Base-by-base conservation (phyloP, 805 yeast genomes). In the Millerago galiae region DNA sequence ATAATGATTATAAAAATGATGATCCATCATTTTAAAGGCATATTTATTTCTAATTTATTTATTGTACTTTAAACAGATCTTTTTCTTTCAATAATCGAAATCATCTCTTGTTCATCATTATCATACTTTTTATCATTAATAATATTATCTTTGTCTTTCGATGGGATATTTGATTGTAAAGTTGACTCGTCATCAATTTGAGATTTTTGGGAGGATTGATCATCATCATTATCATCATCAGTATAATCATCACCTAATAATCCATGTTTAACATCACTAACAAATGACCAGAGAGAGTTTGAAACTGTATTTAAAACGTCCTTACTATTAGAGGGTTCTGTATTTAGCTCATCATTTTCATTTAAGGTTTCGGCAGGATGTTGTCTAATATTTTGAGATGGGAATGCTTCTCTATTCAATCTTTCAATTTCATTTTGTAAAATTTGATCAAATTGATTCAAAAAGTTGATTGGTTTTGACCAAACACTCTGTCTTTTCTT, bases 401-500 rank as follows among this genome's bases (percentile, higher is more conserved):
- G 46, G 38, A 48, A 49, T 2, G 52, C 53, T 24, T 50, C 54
- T 30, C 50, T 51, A 34, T 47, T 63, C 18, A 72, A 61, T 47
- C 72, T 77, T 49, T 81, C 89, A 43, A 83, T 66, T 56, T 82
- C 89, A 44, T 70, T 74, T 54, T 78, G 86, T 27, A 83, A 63
- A 59, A 80, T 66, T 41, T 74, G 77, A 56, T 83, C 91, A 53
- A 83, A 72, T 47, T 79, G 86, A 50, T 79, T 86, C 37, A 83
- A 68, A 40, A 81, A 66, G 36, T 69, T 74, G 35, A 82, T 64
- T 1, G 88, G 83, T 51, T 74, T 79, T 4, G 77, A 59, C 71
- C 71, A 67, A 14, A 64, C 52, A 14, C 70, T 66, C 4, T 49
- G 43, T 24, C 56, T 42, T 43, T 49, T 51, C 11, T 21, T 21